Evolutionary conservation across 108 stramenopile species (phyloP), one percentile per base, ranked within the genome.

Genomic region (Asterionellopsis glacialis): DNA sequence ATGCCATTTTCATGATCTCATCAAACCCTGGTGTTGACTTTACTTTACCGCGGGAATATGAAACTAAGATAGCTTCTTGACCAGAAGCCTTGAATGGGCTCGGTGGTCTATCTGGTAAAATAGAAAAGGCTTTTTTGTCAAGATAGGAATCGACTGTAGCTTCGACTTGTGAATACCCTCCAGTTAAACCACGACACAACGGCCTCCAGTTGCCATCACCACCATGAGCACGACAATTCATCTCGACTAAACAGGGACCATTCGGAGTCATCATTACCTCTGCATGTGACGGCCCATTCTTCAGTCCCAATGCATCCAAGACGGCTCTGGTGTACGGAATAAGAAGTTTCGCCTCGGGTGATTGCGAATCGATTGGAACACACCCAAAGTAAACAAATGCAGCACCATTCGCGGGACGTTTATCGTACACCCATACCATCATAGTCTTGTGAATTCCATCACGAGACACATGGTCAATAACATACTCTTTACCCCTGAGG

Each of bases 401-500:
- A 53, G 77, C 64, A 9, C 94, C 95, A 67, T 97, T 93, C 50
- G 76, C 61, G n/a, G 76, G 74, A 15, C 90, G 80, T 59, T 94
- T 95, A 81, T 97, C 97, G 80, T 96, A 98, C 22, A 89, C 80
- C 95, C 94, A 98, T 10, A 96, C 64, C 73, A 92, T 94, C 59
- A 82, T 65, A 1, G 87, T 85, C 73, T 96, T 93, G 74, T 97
- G 97, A 13, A 77, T 79, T 16, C 95, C 95, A 72, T 95, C 79
- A 19, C 86, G 67, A 38, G 77, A 81, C 14, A 95, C 95, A 41
- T 79, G 80, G 69, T 97, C 97, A 33, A 96, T 77, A 15, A 95
- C 94, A 60, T 95, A 97, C 70, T 97, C 97, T 18, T 77, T 86
- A 9, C 95, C 95, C 28, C 81, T 57, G 41, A 96, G 64, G 63